Base-by-base conservation (phyloP, 768 basidiomycete species). In the Polyporus arcularius region DNA sequence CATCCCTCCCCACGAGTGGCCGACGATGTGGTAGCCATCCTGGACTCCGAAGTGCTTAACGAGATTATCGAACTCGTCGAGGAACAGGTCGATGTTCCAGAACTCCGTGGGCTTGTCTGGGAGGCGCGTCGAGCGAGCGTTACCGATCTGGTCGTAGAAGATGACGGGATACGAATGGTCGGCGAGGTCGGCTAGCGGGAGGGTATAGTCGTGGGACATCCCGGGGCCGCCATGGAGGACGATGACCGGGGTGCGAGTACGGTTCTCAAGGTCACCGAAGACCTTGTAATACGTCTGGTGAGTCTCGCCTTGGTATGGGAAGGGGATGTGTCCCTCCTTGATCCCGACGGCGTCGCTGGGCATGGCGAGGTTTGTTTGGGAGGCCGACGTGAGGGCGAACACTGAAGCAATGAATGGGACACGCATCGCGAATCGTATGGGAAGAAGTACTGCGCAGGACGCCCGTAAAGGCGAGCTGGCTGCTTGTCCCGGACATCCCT, bases 1-100 rank as follows among this genome's bases (percentile, higher is more conserved):
- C 71, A 82, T 83, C 0, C 80, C 84, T 14, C 85, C 85, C 84
- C 84, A 85, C 6, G 82, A 84, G 52, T 86, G 85, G 0, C 85
- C 85, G 2, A 79, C 64, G 4, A 86, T 68, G 64, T 80, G 75
- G 67, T 77, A 86, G 18, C 68, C 62, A 2, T 68, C 65, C 6
- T 66, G 45, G 61, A 85, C 75, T 0, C 69, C 74, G 28, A 86
- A 70, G 30, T 80, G 62, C 2, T 65, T 41, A 21, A 86, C 57
- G 12, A 86, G 63, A 57, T 83, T 84, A 15, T 75, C 75, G 31
- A 87, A 78, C 71, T 87, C 82, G 47, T 79, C 78, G 61, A 82
- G 70, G 72, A 83, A 86, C 4, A 86, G 76, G 6, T 81, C 76
- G 16, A 79, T 63, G 3, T 75, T 78, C 80, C 79, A 79, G 65